These are phyloP conservation scores for Wickerhamomyces sp. DNA, from an alignment of 1,139 yeast species.

Conservation along the genomic window DNA sequence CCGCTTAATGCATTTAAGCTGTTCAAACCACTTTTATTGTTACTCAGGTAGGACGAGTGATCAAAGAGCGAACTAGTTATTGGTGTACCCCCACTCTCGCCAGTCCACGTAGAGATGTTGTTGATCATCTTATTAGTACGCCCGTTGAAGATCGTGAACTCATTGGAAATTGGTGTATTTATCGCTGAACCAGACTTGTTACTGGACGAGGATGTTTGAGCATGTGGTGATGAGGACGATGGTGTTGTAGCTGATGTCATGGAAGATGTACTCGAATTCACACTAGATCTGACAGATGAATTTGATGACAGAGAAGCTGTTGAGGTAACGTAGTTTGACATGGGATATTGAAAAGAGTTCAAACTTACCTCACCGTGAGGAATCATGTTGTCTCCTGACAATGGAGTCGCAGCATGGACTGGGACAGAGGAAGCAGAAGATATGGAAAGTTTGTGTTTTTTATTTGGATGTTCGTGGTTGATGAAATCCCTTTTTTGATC, in stretches of 20 bases:
- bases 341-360: slow-evolving; percentile 17
- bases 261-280: slow-evolving; percentile 1
- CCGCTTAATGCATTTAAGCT: not conserved
- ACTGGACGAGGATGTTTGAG: slow-evolving; percentile 1
- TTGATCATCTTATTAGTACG: slow-evolving; percentile 57
- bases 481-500: not conserved
- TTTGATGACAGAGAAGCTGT: slow-evolving; percentile 1
- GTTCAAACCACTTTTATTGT: slow-evolving; percentile 2
- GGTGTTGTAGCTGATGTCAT: slow-evolving; percentile 16
- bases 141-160: slow-evolving; percentile 40
- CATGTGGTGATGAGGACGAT: slow-evolving; percentile 7
- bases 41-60: slow-evolving; percentile 8
- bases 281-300: slow-evolving; percentile 7
- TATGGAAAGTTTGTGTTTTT: not conserved
- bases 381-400: slow-evolving; percentile 3
- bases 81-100: slow-evolving; percentile 33
- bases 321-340: slow-evolving; percentile 4
- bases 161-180: slow-evolving; percentile 19
- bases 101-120: slow-evolving; percentile 59
- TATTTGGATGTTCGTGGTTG: not conserved
- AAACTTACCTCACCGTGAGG: slow-evolving; percentile 14
- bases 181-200: not conserved
- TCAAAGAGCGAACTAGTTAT: slow-evolving; percentile 22
- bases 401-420: not conserved
- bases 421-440: not conserved